A percentile compares a stretch with the other conserved stretches of the same genome.
phyloP scores from a whole-genome alignment of 2,329 filamentous ascomycete species.

The Fusarium veterinarium region DNA sequence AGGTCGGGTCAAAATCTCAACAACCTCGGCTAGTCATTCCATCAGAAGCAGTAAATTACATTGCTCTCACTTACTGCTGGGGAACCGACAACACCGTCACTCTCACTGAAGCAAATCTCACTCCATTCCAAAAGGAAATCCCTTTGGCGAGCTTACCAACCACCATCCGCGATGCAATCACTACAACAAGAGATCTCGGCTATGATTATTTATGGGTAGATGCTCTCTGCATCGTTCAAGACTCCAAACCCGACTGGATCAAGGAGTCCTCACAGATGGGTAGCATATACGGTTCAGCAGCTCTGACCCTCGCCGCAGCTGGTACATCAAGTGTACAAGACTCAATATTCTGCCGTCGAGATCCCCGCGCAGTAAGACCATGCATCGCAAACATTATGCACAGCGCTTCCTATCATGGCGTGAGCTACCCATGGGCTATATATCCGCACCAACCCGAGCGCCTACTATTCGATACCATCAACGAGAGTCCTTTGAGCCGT shows the following conservation, averaged over 20 bases:
- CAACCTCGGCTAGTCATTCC: not conserved
- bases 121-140: not conserved
- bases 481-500: not conserved
- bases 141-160: accelerated
- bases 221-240: constrained; percentile 2
- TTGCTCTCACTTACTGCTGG: constrained; percentile 6
- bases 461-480: not conserved
- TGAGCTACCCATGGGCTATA: constrained; percentile 9
- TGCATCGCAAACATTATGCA: not conserved
- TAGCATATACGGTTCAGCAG: not conserved
- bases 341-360: not conserved
- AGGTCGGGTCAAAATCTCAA: not conserved
- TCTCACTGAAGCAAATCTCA: not conserved
- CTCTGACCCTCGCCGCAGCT: not conserved
- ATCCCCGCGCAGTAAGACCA: not conserved
- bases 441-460: not conserved
- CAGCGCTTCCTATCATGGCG: not conserved
- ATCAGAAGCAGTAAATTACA: accelerated
- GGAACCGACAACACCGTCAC: not conserved
- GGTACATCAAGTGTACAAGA: not conserved
- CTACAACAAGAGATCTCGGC: not conserved
- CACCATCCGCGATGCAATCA: not conserved
- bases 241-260: not conserved
- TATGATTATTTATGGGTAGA: constrained; percentile 7
- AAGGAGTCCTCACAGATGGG: not conserved